Evolutionary conservation across 345 rosid species (phyloP).

Genomic region (Pugionium dolabratum): DNA sequence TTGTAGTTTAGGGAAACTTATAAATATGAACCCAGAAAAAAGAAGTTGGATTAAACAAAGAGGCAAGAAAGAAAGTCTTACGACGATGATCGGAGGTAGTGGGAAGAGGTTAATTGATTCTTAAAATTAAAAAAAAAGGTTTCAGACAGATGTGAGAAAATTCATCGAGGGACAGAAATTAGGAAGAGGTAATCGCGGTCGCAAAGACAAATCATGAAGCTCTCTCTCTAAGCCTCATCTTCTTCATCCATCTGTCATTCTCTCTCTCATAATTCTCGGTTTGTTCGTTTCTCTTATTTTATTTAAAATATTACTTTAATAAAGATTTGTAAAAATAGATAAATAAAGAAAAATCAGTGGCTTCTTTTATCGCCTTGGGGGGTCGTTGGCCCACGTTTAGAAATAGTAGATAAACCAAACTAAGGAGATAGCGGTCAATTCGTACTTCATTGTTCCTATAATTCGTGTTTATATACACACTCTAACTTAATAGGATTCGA

Average conservation of each 20-base stretch:
- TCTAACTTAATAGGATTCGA: too few species aligned
- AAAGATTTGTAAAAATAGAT: too few species aligned
- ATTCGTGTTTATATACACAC: too few species aligned
- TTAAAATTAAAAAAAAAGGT: background rate
- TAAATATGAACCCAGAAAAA: conserved; percentile 1
- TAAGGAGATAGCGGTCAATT: too few species aligned
- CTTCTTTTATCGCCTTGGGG: too few species aligned
- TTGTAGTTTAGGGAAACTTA: background rate
- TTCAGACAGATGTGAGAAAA: conserved; percentile 21
- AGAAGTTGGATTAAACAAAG: background rate
- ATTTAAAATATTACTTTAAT: too few species aligned
- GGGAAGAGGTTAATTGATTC: background rate
- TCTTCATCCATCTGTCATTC: conserved; percentile 38
- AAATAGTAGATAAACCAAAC: too few species aligned
- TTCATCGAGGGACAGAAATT: background rate
- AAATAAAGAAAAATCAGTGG: too few species aligned
- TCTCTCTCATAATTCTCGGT: conserved; percentile 33
- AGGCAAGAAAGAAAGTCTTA: conserved; percentile 19
- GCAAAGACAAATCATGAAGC: conserved; percentile 28
- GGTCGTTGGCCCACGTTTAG: too few species aligned
- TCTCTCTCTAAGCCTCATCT: conserved; percentile 24
- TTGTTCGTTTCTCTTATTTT: conserved; percentile 25
- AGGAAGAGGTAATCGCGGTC: conserved; percentile 18
- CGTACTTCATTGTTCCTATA: too few species aligned
- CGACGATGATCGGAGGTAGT: conserved; percentile 34